Percentiles rank a stretch among this genome's conserved stretches.
These are phyloP conservation scores for Pharnaceum exiguum DNA, from an alignment of 148 eudicot species.

Conservation along the genomic window DNA sequence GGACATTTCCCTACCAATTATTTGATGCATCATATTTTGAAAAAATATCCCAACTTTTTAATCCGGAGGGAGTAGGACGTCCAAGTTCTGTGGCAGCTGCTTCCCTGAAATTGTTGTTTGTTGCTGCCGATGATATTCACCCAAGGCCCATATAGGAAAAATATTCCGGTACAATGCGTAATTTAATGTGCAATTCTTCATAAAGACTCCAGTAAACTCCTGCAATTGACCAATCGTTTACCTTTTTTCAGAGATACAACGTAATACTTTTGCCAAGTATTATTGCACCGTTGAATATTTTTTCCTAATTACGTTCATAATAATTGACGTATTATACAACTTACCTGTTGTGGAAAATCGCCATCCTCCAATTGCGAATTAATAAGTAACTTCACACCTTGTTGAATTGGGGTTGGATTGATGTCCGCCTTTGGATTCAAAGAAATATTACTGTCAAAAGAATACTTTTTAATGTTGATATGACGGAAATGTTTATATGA, in stretches of 20 bases:
- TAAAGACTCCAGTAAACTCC: constrained; percentile 34
- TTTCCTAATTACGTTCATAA: too few relatives aligned
- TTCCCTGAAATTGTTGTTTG: neutral
- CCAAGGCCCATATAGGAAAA: constrained; percentile 32
- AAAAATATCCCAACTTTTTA: neutral
- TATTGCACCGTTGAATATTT: too few relatives aligned
- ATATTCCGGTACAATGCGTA: constrained; percentile 25
- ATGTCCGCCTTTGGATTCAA: constrained; percentile 21
- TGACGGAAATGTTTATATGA: too few relatives aligned
- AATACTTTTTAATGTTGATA: too few relatives aligned
- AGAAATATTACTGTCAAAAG: too few relatives aligned
- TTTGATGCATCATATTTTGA: too few relatives aligned
- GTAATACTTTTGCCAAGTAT: too few relatives aligned
- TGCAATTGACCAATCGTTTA: too few relatives aligned
- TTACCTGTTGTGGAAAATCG: constrained; percentile 47
- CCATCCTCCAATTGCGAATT: constrained; percentile 41
- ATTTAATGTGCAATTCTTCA: constrained; percentile 27
- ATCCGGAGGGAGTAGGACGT: neutral
- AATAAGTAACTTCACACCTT: constrained; percentile 30
- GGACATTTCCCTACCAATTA: too few relatives aligned
- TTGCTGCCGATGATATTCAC: constrained; percentile 25
- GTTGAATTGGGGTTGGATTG: constrained; percentile 34
- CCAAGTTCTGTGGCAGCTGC: neutral
- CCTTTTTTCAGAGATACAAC: too few relatives aligned
- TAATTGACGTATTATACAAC: too few relatives aligned